A percentile compares a stretch with the other conserved stretches of the same genome.
Evolutionary conservation across 2,329 filamentous ascomycete species (phyloP).

Genomic region (Microcera coccophila): DNA sequence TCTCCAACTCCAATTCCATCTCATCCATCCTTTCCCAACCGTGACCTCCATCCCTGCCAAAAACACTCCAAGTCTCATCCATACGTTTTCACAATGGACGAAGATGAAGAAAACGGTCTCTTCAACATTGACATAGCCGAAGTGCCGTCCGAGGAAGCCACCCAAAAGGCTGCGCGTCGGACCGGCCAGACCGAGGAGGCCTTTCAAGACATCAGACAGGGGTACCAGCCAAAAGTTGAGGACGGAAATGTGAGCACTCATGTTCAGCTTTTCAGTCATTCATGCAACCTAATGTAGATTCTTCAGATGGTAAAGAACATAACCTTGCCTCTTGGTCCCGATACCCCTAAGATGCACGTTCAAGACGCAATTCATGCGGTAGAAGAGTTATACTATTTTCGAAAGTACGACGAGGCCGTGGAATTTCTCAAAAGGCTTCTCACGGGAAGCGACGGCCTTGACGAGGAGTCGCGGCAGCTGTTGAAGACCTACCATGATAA

Average conservation of each 20-base stretch:
- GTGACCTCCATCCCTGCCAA: slow-evolving; percentile 1
- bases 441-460: slow-evolving; percentile 32
- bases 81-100: slow-evolving; percentile 22
- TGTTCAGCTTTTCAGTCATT: neutral
- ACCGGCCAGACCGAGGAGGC: slow-evolving; percentile 48
- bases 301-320: slow-evolving; percentile 43
- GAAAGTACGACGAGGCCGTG: slow-evolving; percentile 44
- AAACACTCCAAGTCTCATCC: neutral
- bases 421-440: slow-evolving; percentile 38
- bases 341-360: slow-evolving; percentile 42
- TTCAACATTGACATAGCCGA: slow-evolving; percentile 33
- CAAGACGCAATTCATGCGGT: slow-evolving; percentile 53
- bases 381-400: slow-evolving; percentile 56
- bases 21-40: neutral
- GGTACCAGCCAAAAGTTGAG: slow-evolving; percentile 48
- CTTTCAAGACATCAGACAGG: slow-evolving; percentile 44
- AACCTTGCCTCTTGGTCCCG: slow-evolving; percentile 36
- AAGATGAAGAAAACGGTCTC: slow-evolving; percentile 27
- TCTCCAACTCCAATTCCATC: neutral
- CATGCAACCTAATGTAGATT: neutral
- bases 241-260: slow-evolving; percentile 48
- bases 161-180: slow-evolving; percentile 29
- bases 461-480: slow-evolving; percentile 40
- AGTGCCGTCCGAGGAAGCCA: slow-evolving; percentile 33
- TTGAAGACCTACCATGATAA: slow-evolving; percentile 42